Conservation (phyloP, 2,329 filamentous ascomycete genomes). For the Neonectria hederae region DNA sequence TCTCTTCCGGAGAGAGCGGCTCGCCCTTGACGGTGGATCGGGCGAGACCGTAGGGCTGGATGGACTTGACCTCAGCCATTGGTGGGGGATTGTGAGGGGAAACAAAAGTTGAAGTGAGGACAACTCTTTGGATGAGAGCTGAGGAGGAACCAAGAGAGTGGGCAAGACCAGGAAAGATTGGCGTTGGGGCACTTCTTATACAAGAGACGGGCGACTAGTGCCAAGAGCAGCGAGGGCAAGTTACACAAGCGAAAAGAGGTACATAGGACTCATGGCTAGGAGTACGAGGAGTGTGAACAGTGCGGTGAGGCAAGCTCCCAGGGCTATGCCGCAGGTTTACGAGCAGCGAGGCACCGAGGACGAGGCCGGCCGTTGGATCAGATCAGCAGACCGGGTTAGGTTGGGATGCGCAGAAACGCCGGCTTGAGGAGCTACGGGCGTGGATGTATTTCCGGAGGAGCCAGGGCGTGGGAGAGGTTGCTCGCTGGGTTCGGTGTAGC, state of each 20-base stretch:
- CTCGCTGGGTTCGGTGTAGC: slow-evolving; percentile 27
- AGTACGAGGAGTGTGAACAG: not conserved
- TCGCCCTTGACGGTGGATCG: slow-evolving; percentile 70
- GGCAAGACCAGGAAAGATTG: slow-evolving; percentile 3
- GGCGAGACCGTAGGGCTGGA: slow-evolving; percentile 72
- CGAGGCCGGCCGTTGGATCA: slow-evolving; percentile 32
- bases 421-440: slow-evolving; percentile 28
- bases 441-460: slow-evolving; percentile 31
- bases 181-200: slow-evolving; percentile 39
- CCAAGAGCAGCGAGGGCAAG: slow-evolving; percentile 21
- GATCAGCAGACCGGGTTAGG: slow-evolving; percentile 15
- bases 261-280: slow-evolving; percentile 19
- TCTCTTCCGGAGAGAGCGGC: slow-evolving; percentile 72
- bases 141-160: slow-evolving; percentile 31
- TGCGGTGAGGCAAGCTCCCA: slow-evolving; percentile 32
- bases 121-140: slow-evolving; percentile 39
- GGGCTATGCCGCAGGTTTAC: slow-evolving; percentile 30
- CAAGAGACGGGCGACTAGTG: slow-evolving; percentile 20
- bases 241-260: slow-evolving; percentile 26
- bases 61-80: slow-evolving; percentile 60
- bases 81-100: slow-evolving; percentile 26
- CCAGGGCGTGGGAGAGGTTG: slow-evolving; percentile 18
- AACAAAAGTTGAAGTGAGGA: slow-evolving; percentile 17
- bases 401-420: slow-evolving; percentile 24
- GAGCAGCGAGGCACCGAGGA: slow-evolving; percentile 26